Evolutionary conservation across 805 yeast genomes (phyloP).

Genomic region (Pichia nakasei): DNA sequence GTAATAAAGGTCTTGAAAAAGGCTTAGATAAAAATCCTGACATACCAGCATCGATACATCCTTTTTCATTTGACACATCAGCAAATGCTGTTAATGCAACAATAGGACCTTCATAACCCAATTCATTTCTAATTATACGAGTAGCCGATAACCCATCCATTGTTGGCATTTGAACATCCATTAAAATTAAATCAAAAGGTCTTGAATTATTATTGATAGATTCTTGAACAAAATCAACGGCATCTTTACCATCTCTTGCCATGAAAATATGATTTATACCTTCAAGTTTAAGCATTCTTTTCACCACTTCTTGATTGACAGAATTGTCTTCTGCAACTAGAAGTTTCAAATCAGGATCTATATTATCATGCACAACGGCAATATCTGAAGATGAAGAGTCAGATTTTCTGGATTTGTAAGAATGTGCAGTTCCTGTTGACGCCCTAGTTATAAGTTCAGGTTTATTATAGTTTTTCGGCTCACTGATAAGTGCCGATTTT

Average conservation of each 20-base stretch:
- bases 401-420: constrained; percentile 19
- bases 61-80: constrained; percentile 81
- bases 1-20: constrained; percentile 59
- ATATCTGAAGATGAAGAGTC: constrained; percentile 15
- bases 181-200: constrained; percentile 66
- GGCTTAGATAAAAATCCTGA: constrained; percentile 87
- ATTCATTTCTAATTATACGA: constrained; percentile 52
- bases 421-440: constrained; percentile 45
- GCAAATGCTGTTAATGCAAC: constrained; percentile 96
- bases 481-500: neutral
- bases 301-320: constrained; percentile 91
- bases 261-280: constrained; percentile 63
- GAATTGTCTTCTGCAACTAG: constrained; percentile 90
- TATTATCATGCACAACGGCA: neutral
- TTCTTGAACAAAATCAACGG: constrained; percentile 56
- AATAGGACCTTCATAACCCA: constrained; percentile 61
- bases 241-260: constrained; percentile 90
- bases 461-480: constrained; percentile 26
- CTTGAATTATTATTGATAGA: constrained; percentile 30
- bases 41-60: constrained; percentile 88
- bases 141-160: constrained; percentile 88
- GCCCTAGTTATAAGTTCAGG: constrained; percentile 38
- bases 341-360: constrained; percentile 30
- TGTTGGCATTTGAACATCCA: constrained; percentile 98
- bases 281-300: constrained; percentile 78